These are phyloP conservation scores for Thermothelomyces thermophilus DNA, from an alignment of 2,329 filamentous ascomycete genomes.

Conservation along the genomic window DNA sequence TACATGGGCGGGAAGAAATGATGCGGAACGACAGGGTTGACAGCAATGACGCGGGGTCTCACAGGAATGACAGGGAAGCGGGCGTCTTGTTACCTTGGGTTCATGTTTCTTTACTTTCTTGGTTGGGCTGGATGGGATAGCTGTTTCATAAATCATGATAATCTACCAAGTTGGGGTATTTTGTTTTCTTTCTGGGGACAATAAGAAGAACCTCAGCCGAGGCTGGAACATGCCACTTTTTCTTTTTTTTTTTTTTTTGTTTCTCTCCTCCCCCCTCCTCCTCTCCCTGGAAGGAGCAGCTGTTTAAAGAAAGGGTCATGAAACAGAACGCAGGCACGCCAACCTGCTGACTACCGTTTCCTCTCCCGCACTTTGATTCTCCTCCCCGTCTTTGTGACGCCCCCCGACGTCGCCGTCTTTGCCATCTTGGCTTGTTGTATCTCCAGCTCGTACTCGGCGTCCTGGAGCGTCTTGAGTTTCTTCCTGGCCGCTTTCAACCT, in stretches of 20 bases:
- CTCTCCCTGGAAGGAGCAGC: slow-evolving; percentile 1
- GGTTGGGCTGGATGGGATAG: not conserved
- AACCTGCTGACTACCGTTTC: slow-evolving; percentile 43
- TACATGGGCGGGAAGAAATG: too few relatives aligned
- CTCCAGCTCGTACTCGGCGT: slow-evolving; percentile 51
- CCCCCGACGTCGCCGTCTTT: slow-evolving; percentile 56
- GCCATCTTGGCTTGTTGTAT: slow-evolving; percentile 57
- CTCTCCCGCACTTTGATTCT: slow-evolving; percentile 57
- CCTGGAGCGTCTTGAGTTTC: slow-evolving; percentile 48
- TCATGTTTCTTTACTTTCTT: not conserved
- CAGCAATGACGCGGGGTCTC: not conserved
- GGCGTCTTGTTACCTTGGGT: not conserved
- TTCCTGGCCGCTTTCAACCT: slow-evolving; percentile 46
- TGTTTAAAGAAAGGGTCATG: not conserved
- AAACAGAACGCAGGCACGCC: slow-evolving; percentile 4
- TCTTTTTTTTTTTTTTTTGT: too few relatives aligned
- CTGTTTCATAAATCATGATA: slow-evolving; percentile 13
- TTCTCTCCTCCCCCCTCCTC: too few relatives aligned
- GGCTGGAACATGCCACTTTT: too few relatives aligned
- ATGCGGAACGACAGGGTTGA: too few relatives aligned
- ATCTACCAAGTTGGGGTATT: slow-evolving; percentile 18
- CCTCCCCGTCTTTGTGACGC: slow-evolving; percentile 52
- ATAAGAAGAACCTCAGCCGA: too few relatives aligned
- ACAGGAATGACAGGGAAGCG: not conserved
- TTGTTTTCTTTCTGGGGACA: slow-evolving; percentile 12